A percentile compares a stretch with the other conserved stretches of the same genome.
These are phyloP conservation scores for Elsinoe necatrix DNA, from an alignment of 2,329 filamentous ascomycete genomes.

Conservation along the genomic window DNA sequence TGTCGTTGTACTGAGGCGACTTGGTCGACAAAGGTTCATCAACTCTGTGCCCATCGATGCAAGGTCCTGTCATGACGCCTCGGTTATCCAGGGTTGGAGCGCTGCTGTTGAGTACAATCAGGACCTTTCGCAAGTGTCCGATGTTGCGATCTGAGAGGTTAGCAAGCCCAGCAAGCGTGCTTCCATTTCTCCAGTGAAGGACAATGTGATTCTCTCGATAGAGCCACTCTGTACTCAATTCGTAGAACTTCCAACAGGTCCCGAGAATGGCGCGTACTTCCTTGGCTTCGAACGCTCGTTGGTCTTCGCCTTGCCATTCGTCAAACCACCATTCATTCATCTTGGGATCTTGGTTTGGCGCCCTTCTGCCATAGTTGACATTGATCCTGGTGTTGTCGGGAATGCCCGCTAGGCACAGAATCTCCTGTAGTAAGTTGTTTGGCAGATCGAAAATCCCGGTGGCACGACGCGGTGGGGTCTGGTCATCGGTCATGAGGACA, in stretches of 20 bases:
- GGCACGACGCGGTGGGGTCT: neutral
- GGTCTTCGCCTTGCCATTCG: neutral
- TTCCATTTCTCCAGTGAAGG: slow-evolving; percentile 1
- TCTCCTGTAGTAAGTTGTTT: neutral
- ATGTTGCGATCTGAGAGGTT: neutral
- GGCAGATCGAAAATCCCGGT: neutral
- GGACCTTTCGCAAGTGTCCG: neutral
- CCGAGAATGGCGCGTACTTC: neutral
- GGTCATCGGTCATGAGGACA: neutral
- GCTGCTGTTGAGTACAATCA: neutral
- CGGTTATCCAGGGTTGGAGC: neutral
- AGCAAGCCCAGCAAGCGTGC: neutral
- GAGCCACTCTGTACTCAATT: neutral
- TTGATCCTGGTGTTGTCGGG: slow-evolving; percentile 1
- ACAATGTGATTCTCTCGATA: slow-evolving; percentile 4
- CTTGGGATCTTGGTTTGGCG: neutral
- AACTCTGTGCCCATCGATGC: neutral
- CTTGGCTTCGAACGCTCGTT: neutral
- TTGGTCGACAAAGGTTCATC: neutral
- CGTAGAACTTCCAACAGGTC: neutral
- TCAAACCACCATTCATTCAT: slow-evolving; percentile 8
- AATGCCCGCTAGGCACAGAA: neutral
- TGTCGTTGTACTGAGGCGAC: neutral
- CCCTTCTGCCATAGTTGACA: neutral
- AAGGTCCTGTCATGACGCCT: too few relatives aligned